Base-by-base conservation (phyloP, 345 rosid species). In the Dipteronia sinensis region DNA sequence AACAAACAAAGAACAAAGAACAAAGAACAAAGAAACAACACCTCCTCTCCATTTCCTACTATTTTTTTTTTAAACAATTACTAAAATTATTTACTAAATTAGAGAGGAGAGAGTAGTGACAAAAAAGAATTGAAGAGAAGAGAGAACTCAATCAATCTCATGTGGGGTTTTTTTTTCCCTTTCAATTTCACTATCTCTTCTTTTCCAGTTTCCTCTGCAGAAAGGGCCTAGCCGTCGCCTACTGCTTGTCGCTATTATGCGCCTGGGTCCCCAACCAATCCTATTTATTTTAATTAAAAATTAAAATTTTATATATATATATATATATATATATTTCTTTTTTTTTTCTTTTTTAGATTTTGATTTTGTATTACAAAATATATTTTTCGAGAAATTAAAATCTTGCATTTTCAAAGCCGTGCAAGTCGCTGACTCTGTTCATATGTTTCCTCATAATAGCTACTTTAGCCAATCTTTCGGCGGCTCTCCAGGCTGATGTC, bases 371-470 rank as follows among this genome's bases (percentile, higher is more conserved):
- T 34, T 34, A 34, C 38, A 34, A 34, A 34, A 34, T 34, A 34
- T 34, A 1, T 27, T 77, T 82, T 51, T 13, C 2, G 0, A 3
- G 22, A 49, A 11, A 66, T 1, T 38, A 82, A 84, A 94, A 94
- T 88, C 98, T 90, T 31, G 98, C 98, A 67, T 94, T 87, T 76
- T 94, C 98, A 79, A 94, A 92, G 72, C 98, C 98, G 87, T 94
- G 98, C 88, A 94, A 85, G 76, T 94, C 98, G 78, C 98, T 90
- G 72, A 94, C 97, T 80, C 96, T 87, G 75, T 94, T 94, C 97
- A 94, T 84, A 67, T 93, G 93, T 80, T 92, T 94, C 82, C 93
- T 93, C 97, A 85, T 88, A 34, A 88, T 89, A 49, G 98, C 98
- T 78, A 92, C 90, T 80, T 92, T 91, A 77, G 98, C 98, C 86